Conservation (phyloP, 2,329 filamentous ascomycete species). For the Fusarium euwallaceae region DNA sequence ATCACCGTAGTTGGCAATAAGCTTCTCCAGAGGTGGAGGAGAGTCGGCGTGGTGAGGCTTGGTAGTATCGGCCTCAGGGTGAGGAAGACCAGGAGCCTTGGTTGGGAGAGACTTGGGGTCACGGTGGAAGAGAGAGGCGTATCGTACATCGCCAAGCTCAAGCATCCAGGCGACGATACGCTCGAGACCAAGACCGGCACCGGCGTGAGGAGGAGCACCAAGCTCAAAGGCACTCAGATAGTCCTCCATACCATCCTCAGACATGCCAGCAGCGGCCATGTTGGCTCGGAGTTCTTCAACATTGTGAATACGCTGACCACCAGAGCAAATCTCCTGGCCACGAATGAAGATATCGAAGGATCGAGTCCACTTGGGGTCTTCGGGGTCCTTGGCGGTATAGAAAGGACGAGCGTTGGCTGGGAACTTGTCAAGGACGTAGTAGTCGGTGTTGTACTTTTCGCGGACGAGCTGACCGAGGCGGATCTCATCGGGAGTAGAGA, state of each 20-base stretch:
- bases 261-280: conserved; percentile 81
- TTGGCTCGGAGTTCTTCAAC: conserved; percentile 79
- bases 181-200: conserved; percentile 90
- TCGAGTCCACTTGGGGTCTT: conserved; percentile 81
- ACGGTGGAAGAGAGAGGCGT: conserved; percentile 87
- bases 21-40: conserved; percentile 82
- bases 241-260: conserved; percentile 87
- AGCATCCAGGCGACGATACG: conserved; percentile 89
- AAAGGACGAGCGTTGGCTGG: conserved; percentile 87
- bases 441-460: conserved; percentile 89
- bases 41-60: conserved; percentile 62
- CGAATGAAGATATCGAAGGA: conserved; percentile 96
- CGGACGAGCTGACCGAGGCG: conserved; percentile 86
- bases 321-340: conserved; percentile 92
- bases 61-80: conserved; percentile 87
- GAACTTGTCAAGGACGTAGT: conserved; percentile 96
- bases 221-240: conserved; percentile 91
- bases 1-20: conserved; percentile 96
- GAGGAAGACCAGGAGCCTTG: conserved; percentile 76
- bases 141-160: conserved; percentile 88
- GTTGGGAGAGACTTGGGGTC: conserved; percentile 89
- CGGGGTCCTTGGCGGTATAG: conserved; percentile 87
- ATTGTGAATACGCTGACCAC: conserved; percentile 93
- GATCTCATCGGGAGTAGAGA: conserved; percentile 89
- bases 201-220: conserved; percentile 89